A percentile compares a stretch with the other conserved stretches of the same genome.
Conservation (phyloP, 192 early-diverging fungal species). For the Mortierella claussenii region DNA sequence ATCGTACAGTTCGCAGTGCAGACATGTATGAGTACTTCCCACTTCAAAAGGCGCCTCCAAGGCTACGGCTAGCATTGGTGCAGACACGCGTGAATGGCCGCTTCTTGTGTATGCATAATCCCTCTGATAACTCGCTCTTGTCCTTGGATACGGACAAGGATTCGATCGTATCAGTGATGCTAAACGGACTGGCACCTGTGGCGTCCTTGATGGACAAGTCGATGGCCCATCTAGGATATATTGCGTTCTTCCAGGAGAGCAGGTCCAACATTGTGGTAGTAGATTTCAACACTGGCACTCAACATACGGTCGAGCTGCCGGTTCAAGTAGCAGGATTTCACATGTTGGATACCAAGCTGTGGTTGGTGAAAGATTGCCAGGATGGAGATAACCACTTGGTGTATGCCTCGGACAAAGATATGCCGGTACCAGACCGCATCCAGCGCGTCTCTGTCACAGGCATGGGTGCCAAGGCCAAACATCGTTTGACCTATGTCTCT, state of each 20-base stretch:
- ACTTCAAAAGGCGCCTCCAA: conserved; percentile 61
- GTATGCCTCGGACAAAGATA: conserved; percentile 30
- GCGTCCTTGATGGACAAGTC: conserved; percentile 49
- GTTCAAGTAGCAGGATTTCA: conserved; percentile 54
- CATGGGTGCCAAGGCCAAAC: conserved; percentile 50
- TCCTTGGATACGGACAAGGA: conserved; percentile 62
- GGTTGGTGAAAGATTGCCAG: conserved; percentile 60
- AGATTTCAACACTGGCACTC: conserved; percentile 64
- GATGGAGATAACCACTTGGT: conserved; percentile 51
- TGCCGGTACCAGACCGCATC: conserved; percentile 25
- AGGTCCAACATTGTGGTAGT: conserved; percentile 56
- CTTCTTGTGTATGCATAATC: conserved; percentile 70
- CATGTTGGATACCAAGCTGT: conserved; percentile 56
- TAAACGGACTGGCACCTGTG: conserved; percentile 36
- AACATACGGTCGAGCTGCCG: conserved; percentile 62
- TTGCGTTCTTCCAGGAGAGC: conserved; percentile 67
- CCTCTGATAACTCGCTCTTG: conserved; percentile 66
- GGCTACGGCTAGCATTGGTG: conserved; percentile 59
- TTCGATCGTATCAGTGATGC: conserved; percentile 59
- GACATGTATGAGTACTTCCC: conserved; percentile 84
- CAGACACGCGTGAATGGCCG: conserved; percentile 36
- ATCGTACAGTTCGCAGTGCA: conserved; percentile 59
- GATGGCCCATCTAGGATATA: conserved; percentile 35
- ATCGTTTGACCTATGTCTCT: conserved; percentile 46
- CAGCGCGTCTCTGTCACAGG: conserved; percentile 40